phyloP scores from a whole-genome alignment of 1,139 yeast genomes.

The Yamadazyma taylorii region DNA sequence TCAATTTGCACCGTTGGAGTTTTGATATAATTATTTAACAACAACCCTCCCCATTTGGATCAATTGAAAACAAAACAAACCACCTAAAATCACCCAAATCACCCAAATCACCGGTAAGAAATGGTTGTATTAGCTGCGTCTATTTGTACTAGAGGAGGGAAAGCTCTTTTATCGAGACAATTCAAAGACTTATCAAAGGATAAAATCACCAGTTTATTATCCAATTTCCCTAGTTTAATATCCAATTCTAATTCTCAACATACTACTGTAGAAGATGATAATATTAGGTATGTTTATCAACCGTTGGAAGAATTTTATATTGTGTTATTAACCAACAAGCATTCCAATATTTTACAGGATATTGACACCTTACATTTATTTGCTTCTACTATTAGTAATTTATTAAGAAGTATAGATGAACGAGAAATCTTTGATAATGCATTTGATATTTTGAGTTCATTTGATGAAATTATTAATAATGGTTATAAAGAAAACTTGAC shows the following conservation, averaged over 20 bases:
- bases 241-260: constrained; percentile 76
- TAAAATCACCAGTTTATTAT: constrained; percentile 80
- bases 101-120: constrained; percentile 3
- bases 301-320: constrained; percentile 94
- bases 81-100: constrained; percentile 1
- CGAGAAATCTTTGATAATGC: constrained; percentile 81
- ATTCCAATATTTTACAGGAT: constrained; percentile 91
- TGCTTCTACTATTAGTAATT: constrained; percentile 74
- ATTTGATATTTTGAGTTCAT: constrained; percentile 86
- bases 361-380: constrained; percentile 88
- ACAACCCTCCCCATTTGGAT: too few species aligned
- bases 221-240: constrained; percentile 82
- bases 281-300: constrained; percentile 91
- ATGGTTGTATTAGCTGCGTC: constrained; percentile 82
- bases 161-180: constrained; percentile 89
- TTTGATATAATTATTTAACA: too few species aligned
- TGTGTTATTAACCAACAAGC: constrained; percentile 86
- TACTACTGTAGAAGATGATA: constrained; percentile 92
- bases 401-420: constrained; percentile 76
- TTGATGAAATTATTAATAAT: constrained; percentile 87
- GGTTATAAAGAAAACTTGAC: constrained; percentile 92
- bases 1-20: too few species aligned
- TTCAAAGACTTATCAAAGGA: constrained; percentile 84
- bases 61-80: neutral
- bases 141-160: constrained; percentile 93